These are phyloP conservation scores for Malassezia nana DNA, from an alignment of 1,284 basidiomycete species.

Conservation along the genomic window DNA sequence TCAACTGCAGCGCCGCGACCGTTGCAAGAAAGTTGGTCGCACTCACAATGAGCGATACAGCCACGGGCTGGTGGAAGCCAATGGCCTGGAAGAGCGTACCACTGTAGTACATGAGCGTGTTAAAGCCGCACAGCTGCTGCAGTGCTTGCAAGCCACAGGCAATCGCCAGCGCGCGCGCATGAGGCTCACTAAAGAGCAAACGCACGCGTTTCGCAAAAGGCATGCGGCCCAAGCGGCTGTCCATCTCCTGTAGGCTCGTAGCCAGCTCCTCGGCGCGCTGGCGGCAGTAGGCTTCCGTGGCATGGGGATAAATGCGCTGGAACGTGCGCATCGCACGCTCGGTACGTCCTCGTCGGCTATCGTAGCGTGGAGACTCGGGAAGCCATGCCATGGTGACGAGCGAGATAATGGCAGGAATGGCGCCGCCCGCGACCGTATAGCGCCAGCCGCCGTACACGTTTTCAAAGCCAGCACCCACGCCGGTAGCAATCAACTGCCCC, in stretches of 20 bases:
- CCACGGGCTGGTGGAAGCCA: conserved; percentile 47
- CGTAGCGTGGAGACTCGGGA: conserved; percentile 48
- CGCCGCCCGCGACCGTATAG: conserved; percentile 48
- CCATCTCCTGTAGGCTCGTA: conserved; percentile 24
- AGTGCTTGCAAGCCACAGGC: conserved; percentile 29
- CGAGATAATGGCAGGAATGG: conserved; percentile 42
- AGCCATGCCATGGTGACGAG: conserved; percentile 35
- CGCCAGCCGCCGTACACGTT: conserved; percentile 44
- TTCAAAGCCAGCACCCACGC: conserved; percentile 29
- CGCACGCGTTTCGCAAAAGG: conserved; percentile 8
- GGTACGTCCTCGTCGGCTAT: conserved; percentile 33
- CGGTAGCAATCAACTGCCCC: conserved; percentile 48
- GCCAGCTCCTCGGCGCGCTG: conserved; percentile 44
- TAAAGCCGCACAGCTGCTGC: conserved; percentile 49
- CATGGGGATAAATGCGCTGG: conserved; percentile 28
- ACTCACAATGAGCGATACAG: conserved; percentile 42
- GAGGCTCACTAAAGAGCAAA: conserved; percentile 4
- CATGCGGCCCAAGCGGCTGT: background rate
- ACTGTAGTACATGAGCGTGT: conserved; percentile 49
- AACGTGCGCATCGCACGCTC: conserved; percentile 38
- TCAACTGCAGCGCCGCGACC: conserved; percentile 61
- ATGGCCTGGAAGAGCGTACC: conserved; percentile 46
- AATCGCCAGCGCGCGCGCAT: conserved; percentile 17
- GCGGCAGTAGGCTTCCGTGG: conserved; percentile 39
- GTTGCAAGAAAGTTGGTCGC: conserved; percentile 61